phyloP scores from a whole-genome alignment of 1,284 basidiomycete species.

The Microbotryum violaceum region DNA sequence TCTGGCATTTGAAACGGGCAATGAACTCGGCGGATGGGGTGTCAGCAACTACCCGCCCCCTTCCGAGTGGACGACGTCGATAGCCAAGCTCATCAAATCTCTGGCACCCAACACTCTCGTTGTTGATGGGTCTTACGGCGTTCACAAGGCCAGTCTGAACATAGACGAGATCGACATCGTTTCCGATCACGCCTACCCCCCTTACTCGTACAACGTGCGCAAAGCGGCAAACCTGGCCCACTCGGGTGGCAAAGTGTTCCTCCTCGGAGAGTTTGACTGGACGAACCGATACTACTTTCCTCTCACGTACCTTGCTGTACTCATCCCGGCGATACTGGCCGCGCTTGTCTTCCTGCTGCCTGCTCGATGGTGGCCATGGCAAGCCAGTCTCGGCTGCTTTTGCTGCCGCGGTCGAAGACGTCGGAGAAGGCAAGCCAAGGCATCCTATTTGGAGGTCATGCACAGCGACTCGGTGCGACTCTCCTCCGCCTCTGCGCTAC shows the following conservation, averaged over 20 bases:
- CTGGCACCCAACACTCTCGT: slow-evolving; percentile 41
- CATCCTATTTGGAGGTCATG: background rate
- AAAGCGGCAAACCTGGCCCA: slow-evolving; percentile 9
- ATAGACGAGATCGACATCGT: slow-evolving; percentile 28
- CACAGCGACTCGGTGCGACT: background rate
- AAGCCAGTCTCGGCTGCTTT: slow-evolving; percentile 19
- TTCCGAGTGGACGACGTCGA: slow-evolving; percentile 39
- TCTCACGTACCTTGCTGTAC: slow-evolving; percentile 19
- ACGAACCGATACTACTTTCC: slow-evolving; percentile 28
- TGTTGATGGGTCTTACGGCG: slow-evolving; percentile 32
- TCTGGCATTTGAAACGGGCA: slow-evolving; percentile 42
- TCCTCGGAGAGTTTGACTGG: slow-evolving; percentile 35
- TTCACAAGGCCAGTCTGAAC: slow-evolving; percentile 17
- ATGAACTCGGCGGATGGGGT: slow-evolving; percentile 38
- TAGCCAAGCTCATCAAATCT: slow-evolving; percentile 38
- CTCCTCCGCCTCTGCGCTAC: too few relatives aligned
- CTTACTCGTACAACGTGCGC: slow-evolving; percentile 17
- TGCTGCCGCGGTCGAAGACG: slow-evolving; percentile 4
- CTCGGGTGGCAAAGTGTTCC: slow-evolving; percentile 17
- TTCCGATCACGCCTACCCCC: slow-evolving; percentile 35
- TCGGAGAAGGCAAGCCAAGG: background rate
- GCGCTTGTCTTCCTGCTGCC: slow-evolving; percentile 16
- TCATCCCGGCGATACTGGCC: slow-evolving; percentile 25
- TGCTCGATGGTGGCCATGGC: slow-evolving; percentile 24
- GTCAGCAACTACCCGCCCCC: slow-evolving; percentile 35